These are phyloP conservation scores for Rhizophora mangle DNA, from an alignment of 345 rosid species.

Conservation along the genomic window DNA sequence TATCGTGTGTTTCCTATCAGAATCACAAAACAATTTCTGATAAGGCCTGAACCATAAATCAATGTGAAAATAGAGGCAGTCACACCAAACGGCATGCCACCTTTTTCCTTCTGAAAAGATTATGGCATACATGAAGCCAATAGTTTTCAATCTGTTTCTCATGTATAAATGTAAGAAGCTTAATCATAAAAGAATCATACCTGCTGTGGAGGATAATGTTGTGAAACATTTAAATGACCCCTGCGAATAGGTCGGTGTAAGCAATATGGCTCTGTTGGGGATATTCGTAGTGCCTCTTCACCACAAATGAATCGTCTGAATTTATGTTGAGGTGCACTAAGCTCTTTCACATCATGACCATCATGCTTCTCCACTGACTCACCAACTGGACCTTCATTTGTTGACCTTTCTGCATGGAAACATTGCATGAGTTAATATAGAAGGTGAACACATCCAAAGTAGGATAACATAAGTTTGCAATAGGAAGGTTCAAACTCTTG, in stretches of 20 bases:
- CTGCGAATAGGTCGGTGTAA: conserved; percentile 78
- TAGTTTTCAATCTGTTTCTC: background rate
- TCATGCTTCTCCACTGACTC: conserved; percentile 34
- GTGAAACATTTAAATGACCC: conserved; percentile 88
- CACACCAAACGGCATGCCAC: background rate
- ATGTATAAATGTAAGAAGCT: background rate
- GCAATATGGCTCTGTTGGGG: conserved; percentile 74
- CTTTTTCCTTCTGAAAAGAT: background rate
- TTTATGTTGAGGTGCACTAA: conserved; percentile 39
- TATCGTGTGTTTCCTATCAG: background rate
- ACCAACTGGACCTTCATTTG: conserved; percentile 32
- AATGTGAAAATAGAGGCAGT: background rate
- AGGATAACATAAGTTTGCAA: background rate
- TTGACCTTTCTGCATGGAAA: conserved; percentile 47
- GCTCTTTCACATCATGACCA: conserved; percentile 32
- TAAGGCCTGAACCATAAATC: background rate
- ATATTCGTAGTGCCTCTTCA: conserved; percentile 79
- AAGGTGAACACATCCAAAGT: background rate
- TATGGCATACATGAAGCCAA: background rate
- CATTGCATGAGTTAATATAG: background rate
- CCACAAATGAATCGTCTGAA: conserved; percentile 61
- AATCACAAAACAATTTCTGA: background rate
- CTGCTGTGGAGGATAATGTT: conserved; percentile 78
- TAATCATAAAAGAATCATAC: conserved; percentile 31
- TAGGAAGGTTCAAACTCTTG: background rate